Evolutionary conservation across 2,329 filamentous ascomycete genomes (phyloP), one percentile per base, ranked within the genome.

Genomic region (Zymoseptoria brevis): DNA sequence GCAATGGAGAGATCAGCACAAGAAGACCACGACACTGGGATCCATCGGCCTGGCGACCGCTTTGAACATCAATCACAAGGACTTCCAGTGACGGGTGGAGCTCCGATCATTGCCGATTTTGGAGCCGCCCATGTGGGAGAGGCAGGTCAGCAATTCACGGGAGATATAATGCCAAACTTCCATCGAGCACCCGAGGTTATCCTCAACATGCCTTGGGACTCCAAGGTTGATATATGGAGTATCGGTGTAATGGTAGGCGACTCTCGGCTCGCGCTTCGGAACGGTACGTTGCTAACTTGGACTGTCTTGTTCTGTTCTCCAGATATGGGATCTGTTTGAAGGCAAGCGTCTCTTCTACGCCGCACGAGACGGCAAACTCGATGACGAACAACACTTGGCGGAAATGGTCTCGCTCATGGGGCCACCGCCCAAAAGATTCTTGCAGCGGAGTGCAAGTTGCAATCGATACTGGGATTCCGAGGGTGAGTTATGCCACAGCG

Each of bases 331-430:
- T 56, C 63, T 70, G 8, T 21, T 70, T 11, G 67, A 69, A 64
- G 68, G 66, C 6, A 66, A 50, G 50, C 69, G 66, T 30, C 58
- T 72, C 8, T 68, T 72, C 58, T 58, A 68, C 58, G 52, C 52
- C 2, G n/a, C 55, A 19, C 30, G 51, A 19, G 48, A 58, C 22
- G 62, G 57, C 11, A 16, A 53, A 13, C 48, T 64, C 21, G 29
- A 61, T 49, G 62, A 67, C 22, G 62, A 64, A 50, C 54, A 57
- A 26, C 66, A 66, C 54, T 50, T 69, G 29, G 67, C 64, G 41
- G 49, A 68, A 54, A 65, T 76, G 69, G 69, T 77, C 4, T 72
- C 75, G 2, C 57, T 76, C 7, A 65, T 78, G 58, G 74, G 74
- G 0, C 70, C 66, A 1, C 75, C 75, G 1, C 72, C 72, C 1